These are phyloP conservation scores for Prunus yedoensis DNA, from an alignment of 331 rosid genomes.

Conservation along the genomic window DNA sequence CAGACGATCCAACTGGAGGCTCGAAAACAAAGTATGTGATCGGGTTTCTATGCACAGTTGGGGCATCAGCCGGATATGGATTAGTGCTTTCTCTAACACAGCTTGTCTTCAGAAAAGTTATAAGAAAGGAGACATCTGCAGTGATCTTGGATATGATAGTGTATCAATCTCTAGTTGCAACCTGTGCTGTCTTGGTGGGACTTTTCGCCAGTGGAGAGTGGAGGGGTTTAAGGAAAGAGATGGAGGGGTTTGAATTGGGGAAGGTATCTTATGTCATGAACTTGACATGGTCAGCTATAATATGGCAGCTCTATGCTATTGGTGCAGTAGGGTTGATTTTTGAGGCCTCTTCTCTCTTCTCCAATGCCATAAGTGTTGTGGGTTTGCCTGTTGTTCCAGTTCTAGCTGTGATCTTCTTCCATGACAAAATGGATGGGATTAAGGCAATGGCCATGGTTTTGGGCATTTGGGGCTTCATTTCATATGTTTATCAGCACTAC, in stretches of 20 bases:
- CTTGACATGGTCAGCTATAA: constrained; percentile 45
- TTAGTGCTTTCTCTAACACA: constrained; percentile 46
- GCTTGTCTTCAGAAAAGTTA: constrained; percentile 35
- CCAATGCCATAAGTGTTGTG: constrained; percentile 52
- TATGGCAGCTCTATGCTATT: constrained; percentile 46
- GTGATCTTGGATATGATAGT: constrained; percentile 48
- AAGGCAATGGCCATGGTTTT: constrained; percentile 63
- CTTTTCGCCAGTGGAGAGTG: constrained; percentile 66
- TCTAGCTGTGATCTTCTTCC: constrained; percentile 51
- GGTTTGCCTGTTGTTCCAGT: constrained; percentile 63
- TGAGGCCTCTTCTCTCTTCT: constrained; percentile 69
- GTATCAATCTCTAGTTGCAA: constrained; percentile 32
- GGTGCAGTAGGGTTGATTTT: constrained; percentile 63
- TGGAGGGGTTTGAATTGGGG: constrained; percentile 53
- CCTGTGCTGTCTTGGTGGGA: constrained; percentile 36
- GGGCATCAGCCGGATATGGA: constrained; percentile 51
- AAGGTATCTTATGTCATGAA: constrained; percentile 46
- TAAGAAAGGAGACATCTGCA: constrained; percentile 40
- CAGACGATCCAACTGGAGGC: constrained; percentile 11
- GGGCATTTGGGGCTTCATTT: constrained; percentile 61
- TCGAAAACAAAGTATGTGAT: constrained; percentile 44
- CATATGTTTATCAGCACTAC: constrained; percentile 64
- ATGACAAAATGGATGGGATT: constrained; percentile 57
- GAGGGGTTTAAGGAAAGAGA: constrained; percentile 47
- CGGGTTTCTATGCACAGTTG: constrained; percentile 58